Evolutionary conservation across 305 asterid species (phyloP), one percentile per base, ranked within the genome.

Genomic region (Fraxinus albicans): DNA sequence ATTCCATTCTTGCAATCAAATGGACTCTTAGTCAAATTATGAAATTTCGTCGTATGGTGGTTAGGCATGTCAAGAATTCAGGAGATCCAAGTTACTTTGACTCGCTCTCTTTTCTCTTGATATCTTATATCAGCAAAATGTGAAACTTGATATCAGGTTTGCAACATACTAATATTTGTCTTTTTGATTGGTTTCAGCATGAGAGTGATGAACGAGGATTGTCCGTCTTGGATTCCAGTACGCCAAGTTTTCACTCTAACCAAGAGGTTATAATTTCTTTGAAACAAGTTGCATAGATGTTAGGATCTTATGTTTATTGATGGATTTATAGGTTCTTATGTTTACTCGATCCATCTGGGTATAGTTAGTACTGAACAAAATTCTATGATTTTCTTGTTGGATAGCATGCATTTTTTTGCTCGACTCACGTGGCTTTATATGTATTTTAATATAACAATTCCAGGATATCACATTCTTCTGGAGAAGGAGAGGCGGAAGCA

Each of bases 401-500:
- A 12, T 44, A n/a, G 60, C 40, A 40, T 15, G 47, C 40, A 27
- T 53, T 9, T 15, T 10, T 78, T 70, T 35, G 35, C 65, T 34
- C 7, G 27, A 76, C 19, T 35, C 31, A 13, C 36, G 10, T 40
- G 78, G 47, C 50, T 72, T 19, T 73, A 42, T 69, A 83, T 80
- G 40, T 47, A 13, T 85, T 44, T 81, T 81, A 63, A 60, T 73
- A 73, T 82, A 78, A 63, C 55, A 85, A 84, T 79, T 65, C 77
- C 93, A 93, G 97, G 97, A 93, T 65, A 78, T 92, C 78, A 92
- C 94, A 73, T 90, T 90, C 87, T 88, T 90, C 80, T 89, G 93
- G 91, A 92, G 91, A 87, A 91, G 95, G 87, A 90, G 91, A 86
- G 97, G 97, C 50, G 97, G 97, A 85, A 91, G 91, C 91, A 87